Evolutionary conservation across 306 rosid genomes (phyloP), one percentile per base, ranked within the genome.

Genomic region (Castanea mollissima): DNA sequence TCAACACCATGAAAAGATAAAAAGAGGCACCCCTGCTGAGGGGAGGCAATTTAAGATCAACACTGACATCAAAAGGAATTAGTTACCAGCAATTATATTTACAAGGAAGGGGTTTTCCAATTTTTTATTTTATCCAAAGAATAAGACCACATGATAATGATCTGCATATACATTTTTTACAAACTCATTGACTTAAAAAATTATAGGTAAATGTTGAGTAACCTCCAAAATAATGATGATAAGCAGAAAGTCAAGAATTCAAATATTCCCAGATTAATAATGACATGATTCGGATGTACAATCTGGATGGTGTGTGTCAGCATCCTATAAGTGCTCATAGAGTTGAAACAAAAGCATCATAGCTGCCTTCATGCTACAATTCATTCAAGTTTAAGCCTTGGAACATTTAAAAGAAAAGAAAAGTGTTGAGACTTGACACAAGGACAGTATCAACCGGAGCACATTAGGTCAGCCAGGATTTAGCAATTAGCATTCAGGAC

Each of bases 341-440:
- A 63, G 59, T 67, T 56, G 78, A 79, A 74, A 73, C 62, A 79
- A 75, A 70, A 27, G 65, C 54, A 49, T 49, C 38, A 16, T 25
- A n/a, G 46, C 3, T 8, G 46, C 46, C 46, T 41, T 41, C 46
- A 2, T 41, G 46, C 46, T 41, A 8, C 46, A 41, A 41, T 55
- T 64, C 32, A 75, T 64, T 75, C n/a, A 51, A 0, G 23, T 65
- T 69, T 58, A 62, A 41, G 46, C 46, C 2, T 41, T 41, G 46
- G 46, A 11, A 41, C 46, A 7, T 41, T 41, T 11, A 41, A 41
- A 41, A 41, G 46, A 41, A 41, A 41, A 41, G 46, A 41, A 41
- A 20, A 73, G 69, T 35, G 55, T 71, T 54, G 69, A 55, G 59
- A 35, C 54, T 78, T 58, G 69, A 78, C 23, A 49, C 25, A 76